A percentile compares a stretch with the other conserved stretches of the same genome.
Evolutionary conservation across 208 protist species (phyloP).

Genomic region (Herpetomonas samuelpessoai): DNA sequence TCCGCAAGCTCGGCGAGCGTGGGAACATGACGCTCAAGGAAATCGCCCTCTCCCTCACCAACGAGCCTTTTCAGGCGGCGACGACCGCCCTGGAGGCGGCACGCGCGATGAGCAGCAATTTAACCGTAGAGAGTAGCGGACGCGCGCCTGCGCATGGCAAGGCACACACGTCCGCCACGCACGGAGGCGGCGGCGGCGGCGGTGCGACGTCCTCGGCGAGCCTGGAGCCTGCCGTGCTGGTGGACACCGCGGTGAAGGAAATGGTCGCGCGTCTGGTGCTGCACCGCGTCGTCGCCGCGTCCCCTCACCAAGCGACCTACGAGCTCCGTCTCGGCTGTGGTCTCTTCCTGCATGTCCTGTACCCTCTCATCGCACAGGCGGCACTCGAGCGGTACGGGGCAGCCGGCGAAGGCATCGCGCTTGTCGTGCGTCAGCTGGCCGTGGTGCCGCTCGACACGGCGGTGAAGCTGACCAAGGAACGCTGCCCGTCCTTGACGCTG

Average conservation of each 20-base stretch:
- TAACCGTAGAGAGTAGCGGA: too few species aligned
- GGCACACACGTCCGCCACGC: too few species aligned
- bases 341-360: slow-evolving; percentile 58
- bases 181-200: too few species aligned
- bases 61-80: not conserved
- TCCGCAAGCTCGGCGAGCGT: slow-evolving; percentile 15
- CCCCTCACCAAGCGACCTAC: slow-evolving; percentile 31
- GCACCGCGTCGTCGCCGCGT: slow-evolving; percentile 52
- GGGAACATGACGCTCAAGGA: slow-evolving; percentile 27
- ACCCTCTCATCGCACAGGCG: slow-evolving; percentile 46
- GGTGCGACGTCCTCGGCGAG: not conserved
- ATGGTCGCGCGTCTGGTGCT: slow-evolving; percentile 65
- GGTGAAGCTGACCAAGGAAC: slow-evolving; percentile 45
- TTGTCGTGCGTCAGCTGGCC: slow-evolving; percentile 55
- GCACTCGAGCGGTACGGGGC: slow-evolving; percentile 54
- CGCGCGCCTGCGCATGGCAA: too few species aligned
- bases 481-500: slow-evolving; percentile 18
- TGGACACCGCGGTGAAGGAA: slow-evolving; percentile 71
- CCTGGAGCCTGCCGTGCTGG: slow-evolving; percentile 4
- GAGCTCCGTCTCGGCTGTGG: slow-evolving; percentile 45
- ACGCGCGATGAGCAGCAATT: not conserved
- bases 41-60: slow-evolving; percentile 17
- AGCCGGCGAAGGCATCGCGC: slow-evolving; percentile 46
- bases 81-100: not conserved
- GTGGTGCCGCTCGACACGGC: slow-evolving; percentile 37